phyloP scores from a whole-genome alignment of 1,284 basidiomycete genomes.

The Moesziomyces sp. region DNA sequence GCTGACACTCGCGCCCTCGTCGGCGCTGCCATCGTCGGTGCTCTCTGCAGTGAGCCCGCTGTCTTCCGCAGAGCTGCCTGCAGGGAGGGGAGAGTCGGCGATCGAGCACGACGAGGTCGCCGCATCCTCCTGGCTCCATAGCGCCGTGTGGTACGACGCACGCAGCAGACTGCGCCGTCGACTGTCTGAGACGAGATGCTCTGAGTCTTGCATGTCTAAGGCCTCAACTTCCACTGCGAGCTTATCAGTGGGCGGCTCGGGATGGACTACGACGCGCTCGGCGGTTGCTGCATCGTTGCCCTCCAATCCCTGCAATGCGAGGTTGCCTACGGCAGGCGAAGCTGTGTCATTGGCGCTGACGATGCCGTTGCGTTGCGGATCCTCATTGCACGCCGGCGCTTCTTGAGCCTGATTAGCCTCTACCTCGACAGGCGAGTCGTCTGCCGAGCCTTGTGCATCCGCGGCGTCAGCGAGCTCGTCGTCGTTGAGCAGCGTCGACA shows the following conservation, averaged over 20 bases:
- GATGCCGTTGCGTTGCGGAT: background rate
- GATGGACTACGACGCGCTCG: background rate
- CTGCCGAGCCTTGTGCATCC: background rate
- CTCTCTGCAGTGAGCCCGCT: background rate
- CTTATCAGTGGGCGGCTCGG: background rate
- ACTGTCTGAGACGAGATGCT: background rate
- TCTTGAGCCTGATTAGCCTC: background rate
- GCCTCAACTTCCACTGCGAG: background rate
- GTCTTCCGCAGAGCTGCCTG: constrained; percentile 4
- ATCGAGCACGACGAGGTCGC: constrained; percentile 3
- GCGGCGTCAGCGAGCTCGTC: background rate
- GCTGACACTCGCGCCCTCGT: background rate
- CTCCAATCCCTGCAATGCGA: background rate
- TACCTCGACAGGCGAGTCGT: background rate
- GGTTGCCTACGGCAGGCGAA: background rate
- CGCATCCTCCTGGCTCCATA: constrained; percentile 35
- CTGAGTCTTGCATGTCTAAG: background rate
- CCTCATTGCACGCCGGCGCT: background rate
- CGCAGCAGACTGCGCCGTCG: constrained; percentile 15
- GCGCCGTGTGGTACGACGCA: constrained; percentile 43
- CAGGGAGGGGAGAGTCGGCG: background rate
- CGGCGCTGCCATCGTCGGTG: background rate
- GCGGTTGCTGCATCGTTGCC: background rate
- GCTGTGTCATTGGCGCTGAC: background rate
- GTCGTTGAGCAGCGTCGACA: constrained; percentile 4